Evolutionary conservation across 2,329 filamentous ascomycete species (phyloP), one percentile per base, ranked within the genome.

Genomic region (Sporothrix phasma): DNA sequence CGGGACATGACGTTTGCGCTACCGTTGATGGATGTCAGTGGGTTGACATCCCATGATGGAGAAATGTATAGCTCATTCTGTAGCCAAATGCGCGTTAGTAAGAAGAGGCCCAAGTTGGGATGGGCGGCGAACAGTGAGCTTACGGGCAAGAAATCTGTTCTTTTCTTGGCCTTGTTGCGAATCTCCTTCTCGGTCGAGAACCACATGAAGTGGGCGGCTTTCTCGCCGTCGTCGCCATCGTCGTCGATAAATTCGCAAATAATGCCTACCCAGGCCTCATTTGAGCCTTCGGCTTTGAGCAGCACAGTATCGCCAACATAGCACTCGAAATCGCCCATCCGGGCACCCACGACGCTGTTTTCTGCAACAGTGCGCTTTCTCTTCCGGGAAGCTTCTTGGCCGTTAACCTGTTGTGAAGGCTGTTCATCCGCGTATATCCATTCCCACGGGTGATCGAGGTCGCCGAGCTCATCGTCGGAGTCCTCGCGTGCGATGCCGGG

Each of bases 1-100:
- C 29, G 82, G 80, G 93, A 97, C 75, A 94, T 80, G 47, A 99
- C 82, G 17, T 78, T 85, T 0, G 92, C 94, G 70, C 89, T 95
- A 61, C 92, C 93, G 71, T 94, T 96, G 75, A 99, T 95, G 0
- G 92, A 93, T 1, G 84, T 85, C 29, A 99, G 78, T 7, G 93
- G 86, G 72, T 97, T 97, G 65, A 89, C 78, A 71, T 99, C 95
- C 76, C 88, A 94, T 24, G 90, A 88, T 0, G 90, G 84, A 0
- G 92, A 95, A 63, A 97, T 87, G 72, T 97, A 99, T 15, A 97
- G 81, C 75, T 99, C 94, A 72, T 96, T 95, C 81, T 90, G 67
- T n/a, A 22, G 1, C 39, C 37, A 58, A 22, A 34, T 26, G 11
- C 13, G 26, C 8, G 26, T 58, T 37, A 63, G 60, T 29, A 22